Evolutionary conservation across 306 rosid genomes (phyloP).

Genomic region (Urtica urens): DNA sequence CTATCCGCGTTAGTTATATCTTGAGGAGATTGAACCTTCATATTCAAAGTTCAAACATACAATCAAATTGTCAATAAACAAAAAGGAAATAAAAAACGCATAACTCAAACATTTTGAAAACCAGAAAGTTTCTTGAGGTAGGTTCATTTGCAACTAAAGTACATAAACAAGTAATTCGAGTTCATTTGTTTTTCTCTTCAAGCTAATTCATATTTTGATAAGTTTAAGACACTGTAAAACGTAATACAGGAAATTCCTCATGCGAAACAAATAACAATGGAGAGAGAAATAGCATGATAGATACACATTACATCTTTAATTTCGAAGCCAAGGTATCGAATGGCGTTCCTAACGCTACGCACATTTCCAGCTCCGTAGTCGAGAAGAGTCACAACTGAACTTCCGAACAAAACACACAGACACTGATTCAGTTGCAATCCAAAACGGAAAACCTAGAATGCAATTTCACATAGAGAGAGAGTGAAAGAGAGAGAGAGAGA

Average conservation of each 20-base stretch:
- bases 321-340: slow-evolving; percentile 65
- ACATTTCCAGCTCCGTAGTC: slow-evolving; percentile 96
- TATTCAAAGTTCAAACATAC: slow-evolving; percentile 8
- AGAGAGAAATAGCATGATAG: background rate
- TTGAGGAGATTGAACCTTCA: slow-evolving; percentile 71
- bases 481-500: slow-evolving; percentile 3
- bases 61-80: background rate
- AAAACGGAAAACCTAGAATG: background rate
- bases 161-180: too few species aligned
- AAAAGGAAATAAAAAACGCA: background rate
- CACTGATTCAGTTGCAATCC: background rate
- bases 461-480: background rate
- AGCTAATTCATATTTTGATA: too few species aligned
- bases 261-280: background rate
- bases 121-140: too few species aligned
- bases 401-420: background rate
- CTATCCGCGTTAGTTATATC: slow-evolving; percentile 73
- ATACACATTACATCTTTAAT: slow-evolving; percentile 55
- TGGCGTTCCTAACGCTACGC: slow-evolving; percentile 83
- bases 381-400: slow-evolving; percentile 72
- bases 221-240: too few species aligned
- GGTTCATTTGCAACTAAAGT: too few species aligned
- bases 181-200: too few species aligned
- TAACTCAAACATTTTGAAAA: too few species aligned
- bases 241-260: too few species aligned